A percentile compares a stretch with the other conserved stretches of the same genome.
phyloP scores from a whole-genome alignment of 2,329 filamentous ascomycete species.

The Aspergillus fischeri region DNA sequence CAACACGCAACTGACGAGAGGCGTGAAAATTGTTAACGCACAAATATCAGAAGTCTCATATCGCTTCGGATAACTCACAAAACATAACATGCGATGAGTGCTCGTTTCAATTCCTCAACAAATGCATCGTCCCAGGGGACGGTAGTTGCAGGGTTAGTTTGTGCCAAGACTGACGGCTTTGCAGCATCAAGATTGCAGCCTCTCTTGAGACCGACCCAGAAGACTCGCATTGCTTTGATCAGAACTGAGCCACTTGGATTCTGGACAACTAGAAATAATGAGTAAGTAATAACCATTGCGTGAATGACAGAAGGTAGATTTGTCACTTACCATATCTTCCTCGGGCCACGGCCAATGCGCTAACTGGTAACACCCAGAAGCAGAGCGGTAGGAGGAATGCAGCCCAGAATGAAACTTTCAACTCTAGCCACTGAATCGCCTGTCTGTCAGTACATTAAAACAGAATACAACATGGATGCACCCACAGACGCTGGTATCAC shows the following conservation, averaged over 20 bases:
- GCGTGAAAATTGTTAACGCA: not conserved
- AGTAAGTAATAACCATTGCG: not conserved
- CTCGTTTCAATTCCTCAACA: not conserved
- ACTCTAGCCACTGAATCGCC: not conserved
- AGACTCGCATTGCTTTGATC: not conserved
- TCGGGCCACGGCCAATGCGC: not conserved
- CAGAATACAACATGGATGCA: not conserved
- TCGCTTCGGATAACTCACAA: not conserved
- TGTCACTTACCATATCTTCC: not conserved
- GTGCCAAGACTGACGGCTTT: not conserved
- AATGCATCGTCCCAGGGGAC: not conserved
- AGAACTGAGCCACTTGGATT: not conserved
- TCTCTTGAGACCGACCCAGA: not conserved
- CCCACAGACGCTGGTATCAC: not conserved
- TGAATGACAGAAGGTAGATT: not conserved
- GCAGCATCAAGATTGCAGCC: not conserved
- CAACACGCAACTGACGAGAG: not conserved
- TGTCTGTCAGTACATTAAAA: not conserved
- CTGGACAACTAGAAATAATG: not conserved
- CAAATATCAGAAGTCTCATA: not conserved
- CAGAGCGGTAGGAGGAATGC: constrained; percentile 1
- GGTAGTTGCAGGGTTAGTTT: not conserved
- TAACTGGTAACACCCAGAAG: constrained; percentile 1
- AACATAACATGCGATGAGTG: not conserved
- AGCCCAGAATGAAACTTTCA: not conserved